These are phyloP conservation scores for Panaeolus papilionaceus DNA, from an alignment of 768 basidiomycete genomes.

Conservation along the genomic window DNA sequence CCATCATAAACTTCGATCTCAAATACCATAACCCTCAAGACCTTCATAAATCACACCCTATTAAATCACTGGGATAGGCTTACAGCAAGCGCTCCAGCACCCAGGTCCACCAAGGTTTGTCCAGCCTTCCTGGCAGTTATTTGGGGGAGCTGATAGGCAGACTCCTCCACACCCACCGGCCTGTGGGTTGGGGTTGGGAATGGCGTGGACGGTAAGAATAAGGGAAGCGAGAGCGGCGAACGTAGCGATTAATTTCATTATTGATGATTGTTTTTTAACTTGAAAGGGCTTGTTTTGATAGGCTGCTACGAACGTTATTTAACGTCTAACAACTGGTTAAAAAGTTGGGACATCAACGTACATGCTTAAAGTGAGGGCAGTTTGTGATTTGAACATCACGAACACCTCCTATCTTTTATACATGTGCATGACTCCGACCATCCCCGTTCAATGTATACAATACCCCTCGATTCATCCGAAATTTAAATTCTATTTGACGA, in stretches of 20 bases:
- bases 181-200: not conserved
- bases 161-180: not conserved
- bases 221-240: not conserved
- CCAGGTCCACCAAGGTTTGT: not conserved
- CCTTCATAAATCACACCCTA: too few relatives aligned
- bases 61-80: not conserved
- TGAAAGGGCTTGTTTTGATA: not conserved
- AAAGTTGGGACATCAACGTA: not conserved
- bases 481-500: not conserved
- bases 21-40: too few relatives aligned
- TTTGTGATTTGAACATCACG: not conserved
- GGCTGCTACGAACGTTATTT: not conserved
- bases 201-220: not conserved
- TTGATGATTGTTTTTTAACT: not conserved
- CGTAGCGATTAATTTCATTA: not conserved
- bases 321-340: not conserved
- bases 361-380: not conserved
- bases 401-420: not conserved
- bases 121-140: slow-evolving; percentile 3
- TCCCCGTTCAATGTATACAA: not conserved
- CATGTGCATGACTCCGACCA: too few relatives aligned
- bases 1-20: too few relatives aligned
- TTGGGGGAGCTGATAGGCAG: not conserved
- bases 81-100: slow-evolving; percentile 7
- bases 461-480: not conserved